Base-by-base conservation (phyloP, 352 stramenopile genomes). In the Globisporangium mamillatum region DNA sequence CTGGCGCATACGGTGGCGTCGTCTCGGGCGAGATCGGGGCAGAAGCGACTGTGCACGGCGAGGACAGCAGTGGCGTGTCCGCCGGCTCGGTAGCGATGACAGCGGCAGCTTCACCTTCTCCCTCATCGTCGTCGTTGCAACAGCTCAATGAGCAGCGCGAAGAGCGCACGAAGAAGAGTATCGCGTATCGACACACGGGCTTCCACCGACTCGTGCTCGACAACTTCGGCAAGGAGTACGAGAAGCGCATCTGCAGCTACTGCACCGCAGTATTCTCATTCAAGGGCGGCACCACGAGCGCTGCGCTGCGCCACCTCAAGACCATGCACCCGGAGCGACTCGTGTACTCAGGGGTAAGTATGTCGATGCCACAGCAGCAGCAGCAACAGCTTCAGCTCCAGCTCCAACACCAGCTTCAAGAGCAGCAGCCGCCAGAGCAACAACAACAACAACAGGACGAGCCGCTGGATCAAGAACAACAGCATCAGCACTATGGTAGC, bases 191-290 rank as follows among this genome's bases (percentile, higher is more conserved):
- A 22, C 78, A 85, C 71, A 85, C 78, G 27, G 68, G 64, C 56
- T 75, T 72, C 24, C 70, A 71, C 60, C 54, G 69, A 6, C 4
- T 76, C 8, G 25, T 68, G 53, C 32, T 67, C 48, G 80, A 84
- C 56, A 64, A 41, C 32, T 29, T 54, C 3, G 78, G 75, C 22
- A 73, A 78, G 61, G 48, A 71, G 50, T 83, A 75, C 57, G 72
- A 86, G 38, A 56, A 77, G 36, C 80, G 80, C 46, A 66, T 61
- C 22, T 88, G 80, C 65, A 73, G 66, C 46, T 85, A 85, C 57
- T 88, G 80, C 59, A 69, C 73, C 48, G 66, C 71, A 3, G 67
- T 74, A 9, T 88, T 88, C 70, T 85, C 80, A 25, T 86, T 88
- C 67, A 79, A 76, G 59, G 72, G 74, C 53, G 76, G 80, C 36